phyloP scores from a whole-genome alignment of 1,284 basidiomycete genomes.

The Cerrena zonata region DNA sequence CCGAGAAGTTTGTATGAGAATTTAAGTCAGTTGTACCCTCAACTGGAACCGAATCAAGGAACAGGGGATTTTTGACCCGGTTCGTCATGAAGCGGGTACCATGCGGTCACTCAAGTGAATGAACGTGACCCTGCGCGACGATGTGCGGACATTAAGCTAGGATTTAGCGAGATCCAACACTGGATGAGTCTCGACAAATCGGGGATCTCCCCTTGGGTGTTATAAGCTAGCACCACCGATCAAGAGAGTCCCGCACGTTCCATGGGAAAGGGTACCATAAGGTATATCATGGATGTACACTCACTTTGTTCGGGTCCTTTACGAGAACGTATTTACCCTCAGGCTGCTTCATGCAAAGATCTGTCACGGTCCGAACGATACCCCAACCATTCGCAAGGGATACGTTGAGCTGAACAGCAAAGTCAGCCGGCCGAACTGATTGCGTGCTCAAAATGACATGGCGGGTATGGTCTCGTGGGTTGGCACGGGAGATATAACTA shows the following conservation, averaged over 20 bases:
- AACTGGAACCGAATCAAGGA: slow-evolving; percentile 2
- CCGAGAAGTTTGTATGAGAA: too few species aligned
- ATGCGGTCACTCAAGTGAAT: not conserved
- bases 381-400: slow-evolving; percentile 97
- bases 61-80: not conserved
- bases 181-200: not conserved
- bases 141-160: not conserved
- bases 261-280: too few species aligned
- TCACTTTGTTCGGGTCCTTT: slow-evolving; percentile 93
- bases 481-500: slow-evolving; percentile 89
- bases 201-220: not conserved
- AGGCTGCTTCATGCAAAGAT: slow-evolving; percentile 88
- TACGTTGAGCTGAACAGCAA: slow-evolving; percentile 92
- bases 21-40: too few species aligned
- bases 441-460: slow-evolving; percentile 95
- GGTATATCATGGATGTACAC: too few species aligned
- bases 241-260: too few species aligned
- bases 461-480: slow-evolving; percentile 88
- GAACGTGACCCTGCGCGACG: not conserved
- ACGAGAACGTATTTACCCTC: slow-evolving; percentile 95
- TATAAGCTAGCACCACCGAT: not conserved
- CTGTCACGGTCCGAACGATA: slow-evolving; percentile 90
- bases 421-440: slow-evolving; percentile 90
- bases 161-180: not conserved
- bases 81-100: not conserved